Base-by-base conservation (phyloP, 495 filamentous ascomycete genomes). In the Halenospora varia region DNA sequence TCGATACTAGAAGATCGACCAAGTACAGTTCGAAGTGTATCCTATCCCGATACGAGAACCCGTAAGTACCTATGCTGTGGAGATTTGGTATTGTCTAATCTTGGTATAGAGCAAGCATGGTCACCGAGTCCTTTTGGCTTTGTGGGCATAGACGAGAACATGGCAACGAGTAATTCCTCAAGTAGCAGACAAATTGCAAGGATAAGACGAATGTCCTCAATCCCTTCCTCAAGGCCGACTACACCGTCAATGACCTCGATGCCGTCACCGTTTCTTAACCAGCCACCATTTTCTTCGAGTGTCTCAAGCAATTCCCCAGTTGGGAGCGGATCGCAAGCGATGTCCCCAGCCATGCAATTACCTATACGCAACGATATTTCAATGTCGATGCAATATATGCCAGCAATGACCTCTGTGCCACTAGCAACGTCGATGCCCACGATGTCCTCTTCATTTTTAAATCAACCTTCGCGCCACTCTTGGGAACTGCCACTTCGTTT, bases 401-500 rank as follows among this genome's bases (percentile, higher is more conserved):
- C 25, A 18, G 25, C 40, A 10, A 35, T 46, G 11, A 15, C 48
- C 10, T 29, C n/a, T 26, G 22, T 3, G 17, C 29, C 4, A 13
- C 13, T 35, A 35, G 29, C 29, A 4, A 6, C 29, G 4, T 35
- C 29, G 29, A 4, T 35, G 29, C 29, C 29, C 13, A 13, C 29
- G 13, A 35, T 35, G 29, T 19, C 10, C 19, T 1, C 45, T n/a
- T n/a, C 13, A 51, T 8, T 20, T 2, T 19, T 44, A 25, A 15
- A 22, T 2, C 57, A 50, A 20, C 35, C 23, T 17, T 41, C 25
- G 10, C 17, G 15, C 6, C 48, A 39, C 29, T 13, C 51, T 24
- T 65, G 59, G 59, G 55, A 62, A 29, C 19, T 62, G 23, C 62
- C 58, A 17, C 48, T 65, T 23, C 53, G 54, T 22, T 51, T 52